phyloP scores from a whole-genome alignment of 1,139 yeast genomes.

The Geotrichum restrictum region DNA sequence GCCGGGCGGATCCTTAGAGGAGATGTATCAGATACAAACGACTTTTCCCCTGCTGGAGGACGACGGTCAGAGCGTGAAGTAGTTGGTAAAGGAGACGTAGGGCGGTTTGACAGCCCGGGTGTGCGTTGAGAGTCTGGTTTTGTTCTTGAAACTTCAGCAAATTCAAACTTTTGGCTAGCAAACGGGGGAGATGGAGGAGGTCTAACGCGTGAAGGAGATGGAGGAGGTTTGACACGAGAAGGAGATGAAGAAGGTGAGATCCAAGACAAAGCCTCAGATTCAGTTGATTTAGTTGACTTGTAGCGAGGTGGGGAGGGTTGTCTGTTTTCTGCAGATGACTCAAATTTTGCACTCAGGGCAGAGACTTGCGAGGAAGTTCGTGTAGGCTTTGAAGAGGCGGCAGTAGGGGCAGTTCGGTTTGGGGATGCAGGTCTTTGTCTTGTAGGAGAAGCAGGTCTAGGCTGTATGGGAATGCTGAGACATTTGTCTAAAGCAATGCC shows the following conservation, averaged over 20 bases:
- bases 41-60: too few relatives aligned
- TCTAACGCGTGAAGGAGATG: neutral
- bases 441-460: neutral
- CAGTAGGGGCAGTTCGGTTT: neutral
- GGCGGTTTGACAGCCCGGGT: too few relatives aligned
- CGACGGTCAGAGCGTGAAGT: neutral
- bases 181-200: slow-evolving; percentile 5
- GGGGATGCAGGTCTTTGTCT: neutral
- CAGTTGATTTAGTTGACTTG: neutral
- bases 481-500: slow-evolving; percentile 9
- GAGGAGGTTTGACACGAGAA: neutral
- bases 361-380: slow-evolving; percentile 14
- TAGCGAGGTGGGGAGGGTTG: neutral
- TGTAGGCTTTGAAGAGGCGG: neutral
- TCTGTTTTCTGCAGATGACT: neutral
- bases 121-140: neutral
- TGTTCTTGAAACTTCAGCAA: neutral
- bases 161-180: neutral
- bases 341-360: slow-evolving; percentile 15
- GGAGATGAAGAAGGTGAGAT: slow-evolving; percentile 1
- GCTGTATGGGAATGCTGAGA: slow-evolving; percentile 7
- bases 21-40: neutral
- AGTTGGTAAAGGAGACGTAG: too few relatives aligned
- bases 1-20: neutral
- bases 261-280: neutral